Percentiles rank a stretch among this genome's conserved stretches.
These are phyloP conservation scores for Pichia thaimueangensis DNA, from an alignment of 805 yeast species.

Conservation along the genomic window DNA sequence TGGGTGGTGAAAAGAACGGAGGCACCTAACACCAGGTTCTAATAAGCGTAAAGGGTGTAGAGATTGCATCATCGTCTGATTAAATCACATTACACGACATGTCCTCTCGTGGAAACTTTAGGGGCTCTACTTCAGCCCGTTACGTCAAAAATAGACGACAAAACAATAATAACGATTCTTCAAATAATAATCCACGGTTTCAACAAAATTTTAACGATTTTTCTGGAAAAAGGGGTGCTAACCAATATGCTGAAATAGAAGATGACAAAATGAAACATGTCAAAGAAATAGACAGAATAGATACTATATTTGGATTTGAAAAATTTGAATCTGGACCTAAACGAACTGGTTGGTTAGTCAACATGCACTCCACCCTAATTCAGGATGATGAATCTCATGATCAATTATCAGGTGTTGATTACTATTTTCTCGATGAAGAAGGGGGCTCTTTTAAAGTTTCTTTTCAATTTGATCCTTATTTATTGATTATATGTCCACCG, in stretches of 20 bases:
- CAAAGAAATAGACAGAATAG: slow-evolving; percentile 60
- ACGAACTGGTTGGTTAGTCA: slow-evolving; percentile 83
- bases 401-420: slow-evolving; percentile 89
- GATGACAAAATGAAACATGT: slow-evolving; percentile 45
- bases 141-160: slow-evolving; percentile 20
- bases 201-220: slow-evolving; percentile 18
- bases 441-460: slow-evolving; percentile 94
- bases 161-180: background rate
- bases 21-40: no score
- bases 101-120: slow-evolving; percentile 17
- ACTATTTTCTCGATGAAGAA: slow-evolving; percentile 89
- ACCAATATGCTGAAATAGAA: slow-evolving; percentile 10
- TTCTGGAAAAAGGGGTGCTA: slow-evolving; percentile 8
- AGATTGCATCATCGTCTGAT: no score
- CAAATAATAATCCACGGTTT: background rate
- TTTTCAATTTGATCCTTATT: slow-evolving; percentile 79
- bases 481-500: slow-evolving; percentile 59
- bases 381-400: slow-evolving; percentile 49
- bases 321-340: slow-evolving; percentile 66
- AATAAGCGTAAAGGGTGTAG: no score
- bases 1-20: no score
- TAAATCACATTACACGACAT: no score
- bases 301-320: slow-evolving; percentile 82
- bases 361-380: slow-evolving; percentile 84
- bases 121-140: slow-evolving; percentile 23